A percentile compares a stretch with the other conserved stretches of the same genome.
phyloP scores from a whole-genome alignment of 768 basidiomycete species.

The Lanmaoa pseudosensibilis region DNA sequence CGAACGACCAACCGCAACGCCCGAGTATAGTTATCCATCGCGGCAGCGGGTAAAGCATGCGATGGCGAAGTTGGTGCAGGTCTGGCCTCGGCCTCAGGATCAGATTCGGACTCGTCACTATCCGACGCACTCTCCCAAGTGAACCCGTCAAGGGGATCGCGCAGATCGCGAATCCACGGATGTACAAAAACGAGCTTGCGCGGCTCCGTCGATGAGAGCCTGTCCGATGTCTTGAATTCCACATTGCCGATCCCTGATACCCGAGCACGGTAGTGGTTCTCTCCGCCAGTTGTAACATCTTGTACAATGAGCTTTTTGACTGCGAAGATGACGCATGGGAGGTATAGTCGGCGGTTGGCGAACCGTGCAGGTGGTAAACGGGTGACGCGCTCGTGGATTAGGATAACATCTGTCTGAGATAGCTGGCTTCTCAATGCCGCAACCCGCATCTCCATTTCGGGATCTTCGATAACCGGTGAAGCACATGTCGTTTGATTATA shows the following conservation, averaged over 20 bases:
- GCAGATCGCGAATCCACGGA: constrained; percentile 9
- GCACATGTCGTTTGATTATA: background rate
- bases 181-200: background rate
- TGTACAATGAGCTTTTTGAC: background rate
- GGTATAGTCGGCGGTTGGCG: background rate
- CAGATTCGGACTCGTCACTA: background rate
- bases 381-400: background rate
- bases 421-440: background rate
- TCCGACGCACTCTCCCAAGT: background rate
- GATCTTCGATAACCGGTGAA: background rate
- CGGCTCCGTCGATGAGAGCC: background rate
- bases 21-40: background rate
- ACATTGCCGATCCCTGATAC: no score
- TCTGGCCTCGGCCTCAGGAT: background rate
- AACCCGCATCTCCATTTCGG: background rate
- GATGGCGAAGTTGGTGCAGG: background rate
- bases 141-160: background rate
- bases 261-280: no score
- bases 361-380: background rate
- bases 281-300: background rate
- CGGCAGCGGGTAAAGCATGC: background rate
- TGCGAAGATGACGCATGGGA: constrained; percentile 1
- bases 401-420: background rate
- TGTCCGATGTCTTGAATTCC: background rate
- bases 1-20: no score